These are phyloP conservation scores for Penicillium argentinense DNA, from an alignment of 495 filamentous ascomycete species.

Conservation along the genomic window DNA sequence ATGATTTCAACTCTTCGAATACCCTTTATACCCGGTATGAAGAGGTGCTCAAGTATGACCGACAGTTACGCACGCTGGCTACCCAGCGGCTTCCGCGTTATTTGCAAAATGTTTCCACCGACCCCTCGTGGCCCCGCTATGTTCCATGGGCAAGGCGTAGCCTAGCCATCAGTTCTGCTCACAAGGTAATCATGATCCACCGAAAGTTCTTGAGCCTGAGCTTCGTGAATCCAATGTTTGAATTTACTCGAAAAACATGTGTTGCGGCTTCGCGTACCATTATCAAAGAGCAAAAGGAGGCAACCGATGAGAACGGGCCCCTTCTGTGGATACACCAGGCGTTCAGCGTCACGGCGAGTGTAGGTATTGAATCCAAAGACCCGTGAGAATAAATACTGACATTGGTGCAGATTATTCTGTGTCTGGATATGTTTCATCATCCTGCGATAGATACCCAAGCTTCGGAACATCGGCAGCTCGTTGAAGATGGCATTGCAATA, in stretches of 20 bases:
- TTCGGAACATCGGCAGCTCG: constrained; percentile 32
- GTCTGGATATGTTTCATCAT: constrained; percentile 43
- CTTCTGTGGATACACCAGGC: constrained; percentile 44
- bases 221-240: constrained; percentile 40
- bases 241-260: constrained; percentile 38
- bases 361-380: constrained; percentile 4
- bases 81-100: constrained; percentile 26
- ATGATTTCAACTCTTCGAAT: constrained; percentile 28
- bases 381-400: no score
- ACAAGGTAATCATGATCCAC: constrained; percentile 51
- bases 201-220: constrained; percentile 40
- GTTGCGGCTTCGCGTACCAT: constrained; percentile 40
- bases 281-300: constrained; percentile 36
- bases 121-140: constrained; percentile 39
- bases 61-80: constrained; percentile 29
- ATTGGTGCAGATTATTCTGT: constrained; percentile 32
- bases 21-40: constrained; percentile 38
- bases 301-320: constrained; percentile 30
- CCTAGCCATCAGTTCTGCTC: constrained; percentile 36
- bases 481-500: constrained; percentile 32
- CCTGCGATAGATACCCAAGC: constrained; percentile 29
- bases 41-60: constrained; percentile 39
- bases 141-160: constrained; percentile 35
- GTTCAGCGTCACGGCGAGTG: constrained; percentile 30
- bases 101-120: constrained; percentile 27